Base-by-base conservation (phyloP, 75 land plant genomes). In the Isoetes taiwanensis region DNA sequence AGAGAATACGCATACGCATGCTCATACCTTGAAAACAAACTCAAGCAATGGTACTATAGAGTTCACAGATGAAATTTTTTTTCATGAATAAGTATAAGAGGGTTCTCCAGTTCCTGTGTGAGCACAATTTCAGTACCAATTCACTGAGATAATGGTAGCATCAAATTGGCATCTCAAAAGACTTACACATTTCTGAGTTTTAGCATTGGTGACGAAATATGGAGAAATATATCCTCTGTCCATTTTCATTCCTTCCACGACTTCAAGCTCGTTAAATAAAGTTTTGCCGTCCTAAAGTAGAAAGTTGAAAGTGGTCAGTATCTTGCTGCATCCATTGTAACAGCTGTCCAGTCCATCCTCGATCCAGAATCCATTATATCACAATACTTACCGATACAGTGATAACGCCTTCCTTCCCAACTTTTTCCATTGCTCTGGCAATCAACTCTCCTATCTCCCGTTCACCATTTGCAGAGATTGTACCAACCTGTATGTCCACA, bases 391-490 rank as follows among this genome's bases (percentile, higher is more conserved):
- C 87, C 23, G 71, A 12, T 24, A 84, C 73, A 38, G 88, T 84
- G 56, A 84, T 84, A 10, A 81, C 81, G 33, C 88, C 88, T 23
- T 80, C 88, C 52, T 84, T 84, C 40, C 88, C 88, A 62, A 84
- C 88, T 70, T 81, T 84, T 64, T 84, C 85, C 88, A 84, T 84
- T 3, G 88, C 88, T 54, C 68, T 84, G 5, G 88, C 88, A 33
- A 84, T 84, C 43, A 84, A 35, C 56, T 78, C 88, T 9, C 88
- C 88, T 64, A 84, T 84, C 41, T 80, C 85, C 29, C 78, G 69
- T 21, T 84, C 88, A 10, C 77, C 80, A 70, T 84, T 84, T 30
- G 88, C 81, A 30, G 88, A 84, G 31, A 84, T 84, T 11, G 88
- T 84, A 5, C 78, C 88, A n/a, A 81, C 88, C 88, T 84, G 41